phyloP scores from a whole-genome alignment of 192 early-diverging fungal species.

The Obelidium mucronatum region DNA sequence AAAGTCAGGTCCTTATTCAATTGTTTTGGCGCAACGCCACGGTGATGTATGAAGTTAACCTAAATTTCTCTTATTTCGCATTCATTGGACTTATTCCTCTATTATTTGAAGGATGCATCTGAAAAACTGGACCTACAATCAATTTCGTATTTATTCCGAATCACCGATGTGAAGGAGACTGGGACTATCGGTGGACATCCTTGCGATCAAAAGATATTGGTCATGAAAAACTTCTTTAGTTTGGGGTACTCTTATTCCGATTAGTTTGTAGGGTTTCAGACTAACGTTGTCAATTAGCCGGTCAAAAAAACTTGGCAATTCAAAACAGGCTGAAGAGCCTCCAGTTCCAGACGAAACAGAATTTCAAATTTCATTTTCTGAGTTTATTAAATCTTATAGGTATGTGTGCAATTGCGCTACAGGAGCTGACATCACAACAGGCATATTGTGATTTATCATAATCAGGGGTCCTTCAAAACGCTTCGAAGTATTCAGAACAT shows the following conservation, averaged over 20 bases:
- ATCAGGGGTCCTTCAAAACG: slow-evolving; percentile 54
- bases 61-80: neutral
- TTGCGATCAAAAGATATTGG: neutral
- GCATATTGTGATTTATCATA: slow-evolving; percentile 53
- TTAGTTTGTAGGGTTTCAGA: neutral
- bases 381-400: slow-evolving; percentile 49
- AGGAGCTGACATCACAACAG: neutral
- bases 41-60: slow-evolving; percentile 39
- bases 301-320: slow-evolving; percentile 32
- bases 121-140: slow-evolving; percentile 52
- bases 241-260: neutral
- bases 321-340: slow-evolving; percentile 37
- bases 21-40: slow-evolving; percentile 43
- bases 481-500: slow-evolving; percentile 49
- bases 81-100: too few species aligned
- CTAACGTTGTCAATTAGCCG: neutral
- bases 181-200: neutral
- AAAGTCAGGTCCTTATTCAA: slow-evolving; percentile 39
- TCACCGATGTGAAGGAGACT: slow-evolving; percentile 35
- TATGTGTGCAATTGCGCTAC: slow-evolving; percentile 35
- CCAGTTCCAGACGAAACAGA: slow-evolving; percentile 41
- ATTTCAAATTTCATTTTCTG: slow-evolving; percentile 41
- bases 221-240: slow-evolving; percentile 8
- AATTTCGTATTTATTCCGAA: slow-evolving; percentile 44
- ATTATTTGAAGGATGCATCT: slow-evolving; percentile 34